Evolutionary conservation across 257 asterid genomes (phyloP).

Genomic region (Lavandula angustifolia): DNA sequence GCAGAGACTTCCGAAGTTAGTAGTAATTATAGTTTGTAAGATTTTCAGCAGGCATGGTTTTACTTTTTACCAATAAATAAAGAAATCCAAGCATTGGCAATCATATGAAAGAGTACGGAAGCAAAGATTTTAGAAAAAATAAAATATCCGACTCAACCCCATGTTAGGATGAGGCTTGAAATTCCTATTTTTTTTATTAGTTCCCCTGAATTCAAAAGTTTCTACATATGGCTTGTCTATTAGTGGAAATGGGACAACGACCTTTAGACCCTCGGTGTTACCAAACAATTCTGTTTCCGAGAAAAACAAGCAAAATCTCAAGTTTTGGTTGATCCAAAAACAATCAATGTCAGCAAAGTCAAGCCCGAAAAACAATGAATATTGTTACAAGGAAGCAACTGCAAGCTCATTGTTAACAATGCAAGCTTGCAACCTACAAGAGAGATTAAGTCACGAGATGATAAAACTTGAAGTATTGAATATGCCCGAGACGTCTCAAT

Average conservation of each 20-base stretch:
- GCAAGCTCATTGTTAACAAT: slow-evolving; percentile 9
- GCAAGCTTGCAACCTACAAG: background rate
- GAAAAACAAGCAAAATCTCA: slow-evolving; percentile 12
- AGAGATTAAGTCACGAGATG: background rate
- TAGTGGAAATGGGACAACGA: too few species aligned
- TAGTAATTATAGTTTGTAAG: background rate
- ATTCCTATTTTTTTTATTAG: too few species aligned
- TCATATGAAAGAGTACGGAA: too few species aligned
- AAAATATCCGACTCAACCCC: too few species aligned
- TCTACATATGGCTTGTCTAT: too few species aligned
- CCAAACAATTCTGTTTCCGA: too few species aligned
- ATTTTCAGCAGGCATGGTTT: background rate
- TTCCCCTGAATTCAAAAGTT: too few species aligned
- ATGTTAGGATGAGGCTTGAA: too few species aligned
- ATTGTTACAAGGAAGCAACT: slow-evolving; percentile 6
- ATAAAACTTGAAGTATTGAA: background rate
- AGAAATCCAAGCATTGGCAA: too few species aligned
- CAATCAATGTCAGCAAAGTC: slow-evolving; percentile 2
- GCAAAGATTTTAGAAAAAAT: too few species aligned
- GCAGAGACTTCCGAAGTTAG: slow-evolving; percentile 22
- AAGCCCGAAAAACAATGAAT: slow-evolving; percentile 12
- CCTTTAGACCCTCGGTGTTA: too few species aligned
- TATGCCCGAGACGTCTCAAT: background rate
- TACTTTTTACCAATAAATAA: too few species aligned
- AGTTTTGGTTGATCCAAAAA: background rate